A percentile compares a stretch with the other conserved stretches of the same genome.
Conservation (phyloP, 495 filamentous ascomycete genomes). For the Astrocystis sublimbata region DNA sequence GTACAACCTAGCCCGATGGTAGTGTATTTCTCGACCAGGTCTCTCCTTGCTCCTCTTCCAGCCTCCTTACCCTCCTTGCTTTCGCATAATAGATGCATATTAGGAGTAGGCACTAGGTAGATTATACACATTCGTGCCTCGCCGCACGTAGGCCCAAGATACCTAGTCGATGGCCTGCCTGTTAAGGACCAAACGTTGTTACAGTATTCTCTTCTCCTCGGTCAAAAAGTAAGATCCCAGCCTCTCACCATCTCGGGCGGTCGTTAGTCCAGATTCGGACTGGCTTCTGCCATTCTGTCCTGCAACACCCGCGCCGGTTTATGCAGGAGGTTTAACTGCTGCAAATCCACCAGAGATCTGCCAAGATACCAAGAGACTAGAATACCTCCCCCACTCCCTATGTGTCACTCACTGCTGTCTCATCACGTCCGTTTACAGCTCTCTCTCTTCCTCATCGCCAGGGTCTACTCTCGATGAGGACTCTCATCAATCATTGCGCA, state of each 20-base stretch:
- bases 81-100: background rate
- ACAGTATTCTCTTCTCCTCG: background rate
- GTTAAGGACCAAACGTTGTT: background rate
- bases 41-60: conserved; percentile 1
- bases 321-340: conserved; percentile 15
- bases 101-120: too few relatives aligned
- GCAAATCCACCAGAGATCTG: conserved; percentile 32
- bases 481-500: too few relatives aligned
- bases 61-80: conserved; percentile 2
- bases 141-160: background rate
- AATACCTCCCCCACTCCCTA: conserved; percentile 9
- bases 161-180: too few relatives aligned
- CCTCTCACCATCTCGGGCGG: background rate
- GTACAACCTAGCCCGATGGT: too few relatives aligned
- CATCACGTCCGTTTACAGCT: background rate
- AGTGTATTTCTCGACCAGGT: background rate
- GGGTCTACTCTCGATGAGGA: conserved; percentile 4
- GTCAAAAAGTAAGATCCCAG: background rate
- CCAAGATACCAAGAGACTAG: conserved; percentile 33
- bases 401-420: background rate
- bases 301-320: conserved; percentile 5
- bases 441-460: conserved; percentile 2
- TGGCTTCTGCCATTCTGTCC: too few relatives aligned
- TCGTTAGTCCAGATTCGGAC: conserved; percentile 2
- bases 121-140: too few relatives aligned